phyloP scores from a whole-genome alignment of 2,329 filamentous ascomycete species.

The Aspergillus caelatus region DNA sequence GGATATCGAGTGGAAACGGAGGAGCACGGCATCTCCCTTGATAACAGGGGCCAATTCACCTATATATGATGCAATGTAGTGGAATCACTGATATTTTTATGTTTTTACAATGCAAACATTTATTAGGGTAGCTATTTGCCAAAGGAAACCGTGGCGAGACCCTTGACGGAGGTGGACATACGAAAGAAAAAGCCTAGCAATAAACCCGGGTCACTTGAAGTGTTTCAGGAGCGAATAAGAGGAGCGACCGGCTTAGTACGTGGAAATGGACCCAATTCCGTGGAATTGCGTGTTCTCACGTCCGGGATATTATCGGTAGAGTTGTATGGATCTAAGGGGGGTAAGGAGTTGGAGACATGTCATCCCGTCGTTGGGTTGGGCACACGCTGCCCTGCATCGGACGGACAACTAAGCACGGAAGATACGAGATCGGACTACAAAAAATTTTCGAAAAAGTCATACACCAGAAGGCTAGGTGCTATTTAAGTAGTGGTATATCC shows the following conservation, averaged over 20 bases:
- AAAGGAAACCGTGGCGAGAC: neutral
- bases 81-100: neutral
- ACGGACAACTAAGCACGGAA: neutral
- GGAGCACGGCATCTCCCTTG: neutral
- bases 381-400: neutral
- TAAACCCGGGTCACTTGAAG: neutral
- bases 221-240: neutral
- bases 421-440: neutral
- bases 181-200: neutral
- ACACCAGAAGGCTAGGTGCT: neutral
- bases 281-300: neutral
- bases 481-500: neutral
- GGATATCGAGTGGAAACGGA: neutral
- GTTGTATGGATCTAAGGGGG: neutral
- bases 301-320: neutral
- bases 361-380: neutral
- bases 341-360: constrained; percentile 1
- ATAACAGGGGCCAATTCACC: neutral
- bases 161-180: neutral
- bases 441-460: neutral
- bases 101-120: neutral
- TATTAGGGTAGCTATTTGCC: neutral
- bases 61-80: neutral
- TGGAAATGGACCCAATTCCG: neutral
- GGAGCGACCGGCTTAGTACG: neutral